Evolutionary conservation across 331 rosid genomes (phyloP), one percentile per base, ranked within the genome.

Genomic region (Arachis monticola): DNA sequence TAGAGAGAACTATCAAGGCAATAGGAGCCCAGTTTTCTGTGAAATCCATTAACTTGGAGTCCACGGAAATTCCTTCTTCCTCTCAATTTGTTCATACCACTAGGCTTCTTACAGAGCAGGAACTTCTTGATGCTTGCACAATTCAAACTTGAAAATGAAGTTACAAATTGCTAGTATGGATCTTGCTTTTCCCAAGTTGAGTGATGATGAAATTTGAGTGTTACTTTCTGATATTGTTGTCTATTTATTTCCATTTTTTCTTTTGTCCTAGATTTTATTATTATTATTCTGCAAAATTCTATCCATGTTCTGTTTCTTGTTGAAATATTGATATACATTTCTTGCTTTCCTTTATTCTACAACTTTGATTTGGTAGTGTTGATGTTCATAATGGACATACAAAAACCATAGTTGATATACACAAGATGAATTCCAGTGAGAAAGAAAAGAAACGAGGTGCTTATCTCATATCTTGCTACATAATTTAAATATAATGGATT

Each of bases 41-140:
- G 31, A 79, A 64, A 32, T 40, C 82, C 0, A 41, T 78, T 51
- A 71, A 72, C 66, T 69, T 79, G 50, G 85, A 84, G 14, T 80
- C 83, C 67, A 27, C 83, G 42, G 79, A 74, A 5, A 1, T 73
- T 65, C 69, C 70, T 42, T 76, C 83, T n/a, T 72, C 68, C 58
- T 31, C 88, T 60, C 84, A 85, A 14, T 90, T 86, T 70, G 75
- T 79, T 56, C 97, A 87, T 71, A 77, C 91, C 27, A 87, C 92
- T 14, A 86, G 69, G 84, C 79, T 87, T 45, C 77, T 90, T 83
- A 79, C 88, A 1, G 83, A 73, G 79, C 83, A 86, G 57, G 97
- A 92, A 75, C 74, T 92, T 73, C 93, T 67, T 76, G 86, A 80
- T 41, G 90, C 80, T 64, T 77, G 75, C 50, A 81, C 75, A 5